Evolutionary conservation across 164 flowering plant genomes (phyloP).

Genomic region (Stephania yunnanensis): DNA sequence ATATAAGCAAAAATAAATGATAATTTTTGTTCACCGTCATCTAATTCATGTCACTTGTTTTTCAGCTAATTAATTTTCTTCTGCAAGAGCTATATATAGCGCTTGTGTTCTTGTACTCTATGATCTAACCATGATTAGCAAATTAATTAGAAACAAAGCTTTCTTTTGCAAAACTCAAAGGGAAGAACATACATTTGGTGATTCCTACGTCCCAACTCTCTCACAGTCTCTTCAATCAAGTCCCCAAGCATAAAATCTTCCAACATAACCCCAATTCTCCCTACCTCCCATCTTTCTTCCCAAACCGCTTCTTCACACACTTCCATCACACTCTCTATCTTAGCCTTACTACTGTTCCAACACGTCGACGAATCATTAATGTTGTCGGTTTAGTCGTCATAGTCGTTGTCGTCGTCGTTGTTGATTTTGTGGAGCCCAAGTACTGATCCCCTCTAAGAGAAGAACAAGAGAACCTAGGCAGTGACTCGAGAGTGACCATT

Average conservation of each 20-base stretch:
- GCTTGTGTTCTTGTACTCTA: too few species aligned
- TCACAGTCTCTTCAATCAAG: conserved; percentile 53
- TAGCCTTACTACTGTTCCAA: conserved; percentile 43
- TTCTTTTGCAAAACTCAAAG: conserved; percentile 45
- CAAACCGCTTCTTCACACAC: conserved; percentile 48
- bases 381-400: not conserved
- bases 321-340: conserved; percentile 52
- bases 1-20: too few species aligned
- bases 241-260: conserved; percentile 53
- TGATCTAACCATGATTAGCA: too few species aligned
- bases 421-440: not conserved
- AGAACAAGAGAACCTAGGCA: not conserved
- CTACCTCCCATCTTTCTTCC: conserved; percentile 57
- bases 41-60: too few species aligned
- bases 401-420: not conserved
- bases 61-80: not conserved
- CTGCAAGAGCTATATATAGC: not conserved
- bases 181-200: conserved; percentile 20
- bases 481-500: conserved; percentile 11
- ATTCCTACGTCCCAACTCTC: conserved; percentile 29
- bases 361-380: conserved; percentile 3
- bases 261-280: conserved; percentile 52
- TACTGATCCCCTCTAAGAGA: not conserved
- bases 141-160: conserved; percentile 17
- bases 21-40: too few species aligned